phyloP scores from a whole-genome alignment of 331 rosid genomes.

The Acacia concinna region DNA sequence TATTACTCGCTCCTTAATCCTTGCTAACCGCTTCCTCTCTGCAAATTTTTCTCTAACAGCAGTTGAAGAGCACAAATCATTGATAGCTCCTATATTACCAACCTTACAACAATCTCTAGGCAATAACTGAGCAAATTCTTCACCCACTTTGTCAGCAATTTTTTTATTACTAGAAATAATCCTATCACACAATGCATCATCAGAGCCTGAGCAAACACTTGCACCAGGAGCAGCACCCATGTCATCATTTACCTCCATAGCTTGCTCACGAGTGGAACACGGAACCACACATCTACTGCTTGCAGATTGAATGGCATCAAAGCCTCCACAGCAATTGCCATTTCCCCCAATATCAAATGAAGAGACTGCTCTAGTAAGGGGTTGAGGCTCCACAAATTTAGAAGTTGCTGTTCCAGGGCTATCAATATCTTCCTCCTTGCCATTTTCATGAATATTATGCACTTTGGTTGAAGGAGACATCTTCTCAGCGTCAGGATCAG shows the following conservation, averaged over 20 bases:
- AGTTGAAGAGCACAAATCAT: constrained; percentile 26
- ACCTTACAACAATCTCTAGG: constrained; percentile 37
- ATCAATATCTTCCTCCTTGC: constrained; percentile 71
- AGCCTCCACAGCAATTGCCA: constrained; percentile 37
- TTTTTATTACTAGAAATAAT: constrained; percentile 70
- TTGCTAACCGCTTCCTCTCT: constrained; percentile 53
- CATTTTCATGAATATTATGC: constrained; percentile 37
- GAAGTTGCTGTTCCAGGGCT: constrained; percentile 94
- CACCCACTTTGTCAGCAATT: constrained; percentile 47
- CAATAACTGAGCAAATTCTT: constrained; percentile 50
- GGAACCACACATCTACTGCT: constrained; percentile 34
- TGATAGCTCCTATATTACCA: constrained; percentile 34
- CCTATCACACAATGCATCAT: constrained; percentile 34
- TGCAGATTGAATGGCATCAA: constrained; percentile 37
- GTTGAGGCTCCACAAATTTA: constrained; percentile 64
- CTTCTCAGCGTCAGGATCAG: constrained; percentile 43
- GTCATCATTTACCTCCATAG: constrained; percentile 32
- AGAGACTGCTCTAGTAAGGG: constrained; percentile 43
- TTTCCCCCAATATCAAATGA: constrained; percentile 32
- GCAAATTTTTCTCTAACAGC: constrained; percentile 58
- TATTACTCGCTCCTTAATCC: constrained; percentile 74
- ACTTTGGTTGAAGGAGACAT: constrained; percentile 44
- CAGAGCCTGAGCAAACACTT: constrained; percentile 25
- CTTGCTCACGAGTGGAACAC: constrained; percentile 37
- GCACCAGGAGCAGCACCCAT: constrained; percentile 23